phyloP scores from a whole-genome alignment of 495 filamentous ascomycete species.

The Daldinia caldariorum region DNA sequence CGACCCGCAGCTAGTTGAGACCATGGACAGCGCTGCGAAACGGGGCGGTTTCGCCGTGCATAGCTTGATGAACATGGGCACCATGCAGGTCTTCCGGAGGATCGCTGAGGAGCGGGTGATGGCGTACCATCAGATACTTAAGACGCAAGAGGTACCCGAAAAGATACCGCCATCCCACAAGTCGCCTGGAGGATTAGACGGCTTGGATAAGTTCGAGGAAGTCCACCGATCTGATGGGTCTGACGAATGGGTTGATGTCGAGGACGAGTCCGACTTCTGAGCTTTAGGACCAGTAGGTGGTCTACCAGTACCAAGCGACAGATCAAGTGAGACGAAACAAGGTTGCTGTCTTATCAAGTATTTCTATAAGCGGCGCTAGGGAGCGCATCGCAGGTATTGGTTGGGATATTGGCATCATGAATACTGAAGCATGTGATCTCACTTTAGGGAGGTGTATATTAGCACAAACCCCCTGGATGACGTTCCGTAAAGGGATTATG shows the following conservation, averaged over 20 bases:
- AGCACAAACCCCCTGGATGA: not conserved
- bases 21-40: slow-evolving; percentile 55
- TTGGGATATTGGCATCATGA: not conserved
- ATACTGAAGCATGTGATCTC: not conserved
- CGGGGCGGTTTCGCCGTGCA: not conserved
- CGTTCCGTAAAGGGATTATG: not conserved
- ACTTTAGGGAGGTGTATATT: not conserved
- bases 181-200: not conserved
- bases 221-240: not conserved
- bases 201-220: not conserved
- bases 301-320: no score
- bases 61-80: not conserved
- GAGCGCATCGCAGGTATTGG: not conserved
- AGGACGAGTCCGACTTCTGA: not conserved
- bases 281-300: no score
- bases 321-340: not conserved
- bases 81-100: no score
- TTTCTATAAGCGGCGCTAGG: not conserved
- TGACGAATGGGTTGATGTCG: slow-evolving; percentile 5
- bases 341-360: not conserved
- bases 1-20: slow-evolving; percentile 54
- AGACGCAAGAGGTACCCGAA: not conserved
- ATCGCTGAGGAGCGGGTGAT: not conserved
- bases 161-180: no score
- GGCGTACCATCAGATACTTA: not conserved